Base-by-base conservation (phyloP, 2,329 filamentous ascomycete species). In the Cladosporium sp. region DNA sequence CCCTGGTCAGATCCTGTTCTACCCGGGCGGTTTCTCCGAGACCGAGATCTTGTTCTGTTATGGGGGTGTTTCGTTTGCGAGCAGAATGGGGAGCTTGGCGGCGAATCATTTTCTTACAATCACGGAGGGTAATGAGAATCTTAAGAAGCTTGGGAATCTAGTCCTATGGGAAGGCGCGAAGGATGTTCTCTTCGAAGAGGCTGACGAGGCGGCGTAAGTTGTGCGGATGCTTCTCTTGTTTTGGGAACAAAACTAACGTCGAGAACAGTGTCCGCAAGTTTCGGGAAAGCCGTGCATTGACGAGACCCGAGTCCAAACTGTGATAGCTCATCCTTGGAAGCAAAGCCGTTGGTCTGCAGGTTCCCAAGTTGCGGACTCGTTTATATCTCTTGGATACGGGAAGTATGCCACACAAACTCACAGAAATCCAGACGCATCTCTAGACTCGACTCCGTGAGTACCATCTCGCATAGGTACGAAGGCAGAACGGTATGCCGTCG, bases 21-120 rank as follows among this genome's bases (percentile, higher is more conserved):
- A 57, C 6, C 52, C 52, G 4, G 30, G 52, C 7, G 52, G 52
- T n/a, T 57, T 32, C 30, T 57, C 52, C 5, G 52, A 57, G 52
- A 57, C 52, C 11, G 52, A 57, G 30, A 32, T 57, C n/a, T 32
- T 57, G 18, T 57, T 57, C 52, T 57, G 52, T 18, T 57, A 57
- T 6, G 52, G 52, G 1, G 30, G 52, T 10, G 52, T 57, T 10
- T 21, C 26, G 4, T 57, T 57, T 21, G 52, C 52, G 4, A 57
- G 52, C 18, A 57, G 30, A 21, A 57, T 57, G 52, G 52, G 52
- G 10, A 21, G 26, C 18, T 32, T 57, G n/a, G 52, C 52, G 0
- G 52, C 52, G 0, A 57, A 57, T n/a, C 52, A 57, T 30, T 57
- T 57, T 30, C 30, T 57, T 1, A 57, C 52, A 2, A 34, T 57